Evolutionary conservation across 441 rosid genomes (phyloP).

Genomic region (Cnidoscolus chayamansa): DNA sequence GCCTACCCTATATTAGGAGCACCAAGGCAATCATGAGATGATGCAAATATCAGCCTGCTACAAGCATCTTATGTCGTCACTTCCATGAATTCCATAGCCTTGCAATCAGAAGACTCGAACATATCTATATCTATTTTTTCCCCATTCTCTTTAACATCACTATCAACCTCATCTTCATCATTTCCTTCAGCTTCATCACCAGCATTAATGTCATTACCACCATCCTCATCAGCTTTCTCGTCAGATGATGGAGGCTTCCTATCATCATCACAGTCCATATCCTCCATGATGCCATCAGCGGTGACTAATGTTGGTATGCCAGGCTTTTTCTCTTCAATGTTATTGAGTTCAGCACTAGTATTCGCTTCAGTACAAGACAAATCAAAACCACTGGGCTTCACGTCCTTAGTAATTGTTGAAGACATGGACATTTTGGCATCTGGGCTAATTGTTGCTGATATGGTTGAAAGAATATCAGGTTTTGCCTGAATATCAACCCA

Average conservation of each 20-base stretch:
- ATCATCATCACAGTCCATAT: conserved; percentile 26
- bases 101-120: conserved; percentile 39
- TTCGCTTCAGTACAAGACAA: conserved; percentile 23
- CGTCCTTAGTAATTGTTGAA: conserved; percentile 41
- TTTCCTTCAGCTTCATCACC: conserved; percentile 14
- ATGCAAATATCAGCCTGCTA: conserved; percentile 10
- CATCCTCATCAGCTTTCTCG: conserved; percentile 33
- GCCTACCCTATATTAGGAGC: conserved; percentile 21
- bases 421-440: conserved; percentile 49
- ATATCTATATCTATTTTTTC: conserved; percentile 35
- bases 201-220: conserved; percentile 28
- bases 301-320: conserved; percentile 28
- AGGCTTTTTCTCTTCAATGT: conserved; percentile 40
- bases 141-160: conserved; percentile 33
- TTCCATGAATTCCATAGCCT: conserved; percentile 38
- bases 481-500: conserved; percentile 72
- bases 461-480: conserved; percentile 53
- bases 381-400: conserved; percentile 30
- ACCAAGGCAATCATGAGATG: conserved; percentile 27
- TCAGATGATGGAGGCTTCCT: no score
- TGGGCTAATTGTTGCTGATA: conserved; percentile 37
- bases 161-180: conserved; percentile 17
- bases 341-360: conserved; percentile 4
- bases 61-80: conserved; percentile 40
- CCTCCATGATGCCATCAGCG: conserved; percentile 30